phyloP scores from a whole-genome alignment of 2,329 filamentous ascomycete species.

The Cytospora piceicola region DNA sequence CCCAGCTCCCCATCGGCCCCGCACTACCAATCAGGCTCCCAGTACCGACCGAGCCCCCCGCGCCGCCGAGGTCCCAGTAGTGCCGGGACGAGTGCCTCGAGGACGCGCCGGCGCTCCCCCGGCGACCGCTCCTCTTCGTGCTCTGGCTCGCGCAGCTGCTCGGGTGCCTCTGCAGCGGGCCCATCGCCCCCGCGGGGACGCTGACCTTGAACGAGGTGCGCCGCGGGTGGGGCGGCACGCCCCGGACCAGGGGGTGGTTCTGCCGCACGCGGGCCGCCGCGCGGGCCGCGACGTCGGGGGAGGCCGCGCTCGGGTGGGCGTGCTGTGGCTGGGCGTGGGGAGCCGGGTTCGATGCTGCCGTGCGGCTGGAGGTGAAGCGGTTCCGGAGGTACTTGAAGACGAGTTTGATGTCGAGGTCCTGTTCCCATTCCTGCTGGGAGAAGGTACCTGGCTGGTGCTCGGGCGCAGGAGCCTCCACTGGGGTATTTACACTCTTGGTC shows the following conservation, averaged over 20 bases:
- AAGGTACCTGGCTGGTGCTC: slow-evolving; percentile 42
- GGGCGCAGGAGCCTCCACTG: slow-evolving; percentile 28
- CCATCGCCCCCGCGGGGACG: slow-evolving; percentile 49
- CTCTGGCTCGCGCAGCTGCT: slow-evolving; percentile 87
- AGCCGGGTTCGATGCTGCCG: slow-evolving; percentile 46
- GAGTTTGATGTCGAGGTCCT: slow-evolving; percentile 85
- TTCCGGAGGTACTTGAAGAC: slow-evolving; percentile 86
- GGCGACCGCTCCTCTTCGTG: slow-evolving; percentile 71
- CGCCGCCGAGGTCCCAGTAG: slow-evolving; percentile 89
- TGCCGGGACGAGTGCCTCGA: slow-evolving; percentile 81
- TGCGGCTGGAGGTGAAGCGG: slow-evolving; percentile 64
- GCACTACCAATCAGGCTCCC: slow-evolving; percentile 70
- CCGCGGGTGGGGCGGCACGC: slow-evolving; percentile 57
- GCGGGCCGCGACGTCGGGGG: slow-evolving; percentile 69
- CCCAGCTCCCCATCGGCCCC: slow-evolving; percentile 76
- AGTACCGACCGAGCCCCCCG: slow-evolving; percentile 69
- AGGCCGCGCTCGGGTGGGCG: slow-evolving; percentile 53
- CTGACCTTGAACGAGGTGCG: slow-evolving; percentile 59
- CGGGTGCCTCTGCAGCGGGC: slow-evolving; percentile 47
- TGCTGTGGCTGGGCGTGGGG: slow-evolving; percentile 51
- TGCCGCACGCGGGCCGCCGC: slow-evolving; percentile 82
- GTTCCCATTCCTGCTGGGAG: slow-evolving; percentile 87
- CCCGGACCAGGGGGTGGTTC: slow-evolving; percentile 82
- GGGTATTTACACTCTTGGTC: slow-evolving; percentile 32
- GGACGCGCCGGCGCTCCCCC: slow-evolving; percentile 72